Conservation (phyloP, 148 eudicot species). For the Chenopodium quinoa region DNA sequence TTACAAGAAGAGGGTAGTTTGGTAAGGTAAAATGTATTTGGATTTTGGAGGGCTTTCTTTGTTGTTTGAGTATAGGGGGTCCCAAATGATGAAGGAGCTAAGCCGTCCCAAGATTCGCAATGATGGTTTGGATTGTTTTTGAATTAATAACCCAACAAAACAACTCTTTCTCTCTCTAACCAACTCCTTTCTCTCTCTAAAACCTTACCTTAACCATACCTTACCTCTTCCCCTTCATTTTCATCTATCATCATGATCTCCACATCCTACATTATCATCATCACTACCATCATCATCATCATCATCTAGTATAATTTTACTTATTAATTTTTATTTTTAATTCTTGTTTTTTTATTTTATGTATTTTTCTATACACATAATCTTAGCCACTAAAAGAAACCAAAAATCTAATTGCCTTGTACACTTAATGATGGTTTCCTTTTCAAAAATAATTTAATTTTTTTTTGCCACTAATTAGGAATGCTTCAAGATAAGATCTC, state of each 20-base stretch:
- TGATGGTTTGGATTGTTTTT: constrained; percentile 71
- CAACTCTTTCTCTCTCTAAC: neutral
- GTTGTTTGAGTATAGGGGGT: constrained; percentile 19
- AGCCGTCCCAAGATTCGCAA: constrained; percentile 89
- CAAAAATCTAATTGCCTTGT: constrained; percentile 9
- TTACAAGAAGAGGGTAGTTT: constrained; percentile 15
- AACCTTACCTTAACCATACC: neutral
- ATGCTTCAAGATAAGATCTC: constrained; percentile 24
- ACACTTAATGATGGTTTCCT: constrained; percentile 19
- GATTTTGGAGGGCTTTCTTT: constrained; percentile 12
- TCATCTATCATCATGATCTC: constrained; percentile 22
- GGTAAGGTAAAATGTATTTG: constrained; percentile 1
- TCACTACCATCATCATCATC: constrained; percentile 7
- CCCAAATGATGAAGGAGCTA: constrained; percentile 56
- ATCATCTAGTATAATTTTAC: constrained; percentile 3
- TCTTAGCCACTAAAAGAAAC: constrained; percentile 14
- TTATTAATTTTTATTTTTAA: constrained; percentile 6
- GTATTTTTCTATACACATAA: neutral
- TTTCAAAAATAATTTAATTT: neutral
- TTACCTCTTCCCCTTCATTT: neutral
- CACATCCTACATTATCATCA: constrained; percentile 17
- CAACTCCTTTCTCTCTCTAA: neutral
- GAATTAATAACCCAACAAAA: constrained; percentile 27
- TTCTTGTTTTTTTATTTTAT: neutral
- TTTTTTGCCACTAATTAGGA: neutral